Percentiles rank a stretch among this genome's conserved stretches.
These are phyloP conservation scores for Fraxinus velutina DNA, from an alignment of 305 asterid genomes.

Conservation along the genomic window DNA sequence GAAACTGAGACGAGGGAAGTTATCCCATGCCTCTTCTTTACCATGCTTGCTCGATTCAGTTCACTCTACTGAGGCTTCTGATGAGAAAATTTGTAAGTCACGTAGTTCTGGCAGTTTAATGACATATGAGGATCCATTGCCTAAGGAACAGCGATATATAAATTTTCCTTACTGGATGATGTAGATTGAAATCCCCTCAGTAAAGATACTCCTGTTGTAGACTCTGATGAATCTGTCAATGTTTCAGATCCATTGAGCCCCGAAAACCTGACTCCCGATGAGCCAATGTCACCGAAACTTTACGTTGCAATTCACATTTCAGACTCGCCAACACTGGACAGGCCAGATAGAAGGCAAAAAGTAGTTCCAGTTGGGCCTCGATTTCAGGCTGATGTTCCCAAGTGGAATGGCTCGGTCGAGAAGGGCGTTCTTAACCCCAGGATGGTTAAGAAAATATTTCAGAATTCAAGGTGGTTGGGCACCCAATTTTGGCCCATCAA, in stretches of 20 bases:
- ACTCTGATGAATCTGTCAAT: slow-evolving; percentile 55
- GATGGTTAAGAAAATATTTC: slow-evolving; percentile 19
- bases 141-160: slow-evolving; percentile 32
- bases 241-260: slow-evolving; percentile 42
- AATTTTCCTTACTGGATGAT: slow-evolving; percentile 29
- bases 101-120: slow-evolving; percentile 42
- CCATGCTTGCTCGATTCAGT: slow-evolving; percentile 48
- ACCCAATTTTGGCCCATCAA: slow-evolving; percentile 53
- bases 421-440: slow-evolving; percentile 6
- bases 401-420: slow-evolving; percentile 42
- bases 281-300: slow-evolving; percentile 18
- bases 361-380: slow-evolving; percentile 69
- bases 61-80: slow-evolving; percentile 33
- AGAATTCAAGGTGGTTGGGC: slow-evolving; percentile 63
- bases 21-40: slow-evolving; percentile 42
- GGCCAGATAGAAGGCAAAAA: slow-evolving; percentile 27
- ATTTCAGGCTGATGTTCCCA: slow-evolving; percentile 66
- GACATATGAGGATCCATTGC: slow-evolving; percentile 34
- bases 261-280: slow-evolving; percentile 27
- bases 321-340: slow-evolving; percentile 25
- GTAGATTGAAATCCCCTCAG: slow-evolving; percentile 25
- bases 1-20: slow-evolving; percentile 36
- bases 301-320: slow-evolving; percentile 25
- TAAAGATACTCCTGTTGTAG: slow-evolving; percentile 30
- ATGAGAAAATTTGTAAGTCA: slow-evolving; percentile 30